Conservation (phyloP, 441 rosid genomes). For the Aleurites moluccanus region DNA sequence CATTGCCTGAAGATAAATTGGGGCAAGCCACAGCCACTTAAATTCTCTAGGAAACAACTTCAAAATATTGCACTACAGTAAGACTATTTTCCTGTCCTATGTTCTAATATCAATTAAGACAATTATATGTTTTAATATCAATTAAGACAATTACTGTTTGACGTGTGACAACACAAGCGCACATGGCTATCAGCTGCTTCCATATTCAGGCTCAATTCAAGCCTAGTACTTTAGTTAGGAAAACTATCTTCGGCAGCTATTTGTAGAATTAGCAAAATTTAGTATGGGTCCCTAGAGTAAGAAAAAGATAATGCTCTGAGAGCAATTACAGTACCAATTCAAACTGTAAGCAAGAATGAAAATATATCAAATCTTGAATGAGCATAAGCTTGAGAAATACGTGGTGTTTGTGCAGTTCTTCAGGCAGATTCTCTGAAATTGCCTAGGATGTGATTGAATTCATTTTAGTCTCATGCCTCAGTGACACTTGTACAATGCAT, state of each 20-base stretch:
- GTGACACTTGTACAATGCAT: background rate
- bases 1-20: no score
- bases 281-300: background rate
- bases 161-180: background rate
- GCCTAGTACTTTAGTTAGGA: background rate
- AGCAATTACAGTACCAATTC: background rate
- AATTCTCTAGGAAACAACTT: background rate
- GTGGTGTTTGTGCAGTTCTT: background rate
- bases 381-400: background rate
- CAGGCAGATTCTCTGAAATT: background rate
- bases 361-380: background rate
- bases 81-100: background rate
- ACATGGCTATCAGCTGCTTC: background rate
- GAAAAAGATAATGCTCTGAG: background rate
- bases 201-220: background rate
- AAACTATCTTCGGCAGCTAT: background rate
- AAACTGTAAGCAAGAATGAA: background rate
- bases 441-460: background rate
- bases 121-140: background rate
- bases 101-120: background rate
- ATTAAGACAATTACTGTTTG: background rate
- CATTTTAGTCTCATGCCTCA: background rate
- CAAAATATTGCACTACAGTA: background rate
- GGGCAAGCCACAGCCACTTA: background rate
- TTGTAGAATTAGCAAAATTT: background rate